phyloP scores from a whole-genome alignment of 441 rosid genomes.

The Croton setiger region DNA sequence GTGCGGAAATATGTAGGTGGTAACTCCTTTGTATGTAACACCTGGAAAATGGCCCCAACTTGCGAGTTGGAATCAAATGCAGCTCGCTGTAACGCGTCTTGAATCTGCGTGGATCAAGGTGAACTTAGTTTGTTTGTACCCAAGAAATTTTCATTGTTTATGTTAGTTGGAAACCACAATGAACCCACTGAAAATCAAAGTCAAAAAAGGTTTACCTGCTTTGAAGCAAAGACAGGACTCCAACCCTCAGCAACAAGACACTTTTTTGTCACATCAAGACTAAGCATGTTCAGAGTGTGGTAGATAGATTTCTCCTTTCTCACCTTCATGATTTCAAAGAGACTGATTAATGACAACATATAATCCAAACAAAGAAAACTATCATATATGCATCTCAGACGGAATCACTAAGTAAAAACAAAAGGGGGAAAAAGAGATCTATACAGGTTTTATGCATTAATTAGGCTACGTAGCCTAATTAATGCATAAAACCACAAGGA shows the following conservation, averaged over 20 bases:
- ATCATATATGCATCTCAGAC: neutral
- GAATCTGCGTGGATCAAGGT: constrained; percentile 46
- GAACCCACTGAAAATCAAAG: neutral
- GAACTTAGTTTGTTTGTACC: constrained; percentile 16
- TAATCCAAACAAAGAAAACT: constrained; percentile 7
- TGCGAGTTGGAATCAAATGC: constrained; percentile 67
- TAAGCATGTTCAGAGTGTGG: constrained; percentile 74
- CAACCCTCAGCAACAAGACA: constrained; percentile 83
- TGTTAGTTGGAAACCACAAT: constrained; percentile 4
- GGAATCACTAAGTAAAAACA: neutral
- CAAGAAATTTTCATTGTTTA: constrained; percentile 1
- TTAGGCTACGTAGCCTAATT: neutral
- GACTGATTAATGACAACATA: constrained; percentile 8
- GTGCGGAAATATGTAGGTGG: constrained; percentile 80
- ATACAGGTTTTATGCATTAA: neutral
- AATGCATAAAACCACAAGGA: neutral
- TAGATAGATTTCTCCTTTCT: constrained; percentile 73
- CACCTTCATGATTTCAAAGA: constrained; percentile 44
- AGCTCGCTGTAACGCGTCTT: constrained; percentile 66
- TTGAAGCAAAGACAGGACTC: constrained; percentile 68
- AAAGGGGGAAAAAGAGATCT: neutral
- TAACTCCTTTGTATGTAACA: constrained; percentile 55
- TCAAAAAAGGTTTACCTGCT: constrained; percentile 46
- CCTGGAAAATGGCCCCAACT: constrained; percentile 67
- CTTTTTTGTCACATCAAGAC: constrained; percentile 74